phyloP scores from a whole-genome alignment of 2,329 filamentous ascomycete genomes.

The Fonsecaea nubica region DNA sequence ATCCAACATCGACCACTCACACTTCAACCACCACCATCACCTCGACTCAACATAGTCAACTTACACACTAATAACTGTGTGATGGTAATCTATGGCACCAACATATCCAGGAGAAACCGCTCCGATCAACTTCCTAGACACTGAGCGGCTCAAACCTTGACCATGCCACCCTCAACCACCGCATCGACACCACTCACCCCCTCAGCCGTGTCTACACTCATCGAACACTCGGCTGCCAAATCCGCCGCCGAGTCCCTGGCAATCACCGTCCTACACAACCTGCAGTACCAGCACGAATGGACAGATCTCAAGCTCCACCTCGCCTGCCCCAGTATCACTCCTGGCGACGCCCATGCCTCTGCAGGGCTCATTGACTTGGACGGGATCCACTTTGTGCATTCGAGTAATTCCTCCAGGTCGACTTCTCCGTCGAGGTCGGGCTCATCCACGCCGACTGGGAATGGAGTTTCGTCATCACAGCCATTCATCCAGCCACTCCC shows the following conservation, averaged over 20 bases:
- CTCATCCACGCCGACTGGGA: slow-evolving; percentile 5
- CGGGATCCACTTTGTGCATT: slow-evolving; percentile 7
- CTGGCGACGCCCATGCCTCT: slow-evolving; percentile 39
- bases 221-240: slow-evolving; percentile 43
- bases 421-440: slow-evolving; percentile 20
- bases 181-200: slow-evolving; percentile 35
- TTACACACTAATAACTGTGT: background rate
- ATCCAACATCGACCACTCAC: too few species aligned
- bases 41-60: background rate
- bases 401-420: slow-evolving; percentile 26
- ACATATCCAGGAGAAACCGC: background rate
- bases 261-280: slow-evolving; percentile 67
- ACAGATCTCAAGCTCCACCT: slow-evolving; percentile 56
- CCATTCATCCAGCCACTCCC: slow-evolving; percentile 1
- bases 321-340: slow-evolving; percentile 41
- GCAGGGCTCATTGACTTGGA: slow-evolving; percentile 14
- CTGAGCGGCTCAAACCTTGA: background rate
- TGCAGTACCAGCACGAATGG: slow-evolving; percentile 69
- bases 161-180: background rate
- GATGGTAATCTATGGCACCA: background rate
- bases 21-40: background rate
- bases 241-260: slow-evolving; percentile 55
- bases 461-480: background rate
- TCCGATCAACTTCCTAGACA: background rate
- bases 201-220: slow-evolving; percentile 52